These are phyloP conservation scores for Aspergillus clavatus DNA, from an alignment of 2,329 filamentous ascomycete genomes.

Conservation along the genomic window DNA sequence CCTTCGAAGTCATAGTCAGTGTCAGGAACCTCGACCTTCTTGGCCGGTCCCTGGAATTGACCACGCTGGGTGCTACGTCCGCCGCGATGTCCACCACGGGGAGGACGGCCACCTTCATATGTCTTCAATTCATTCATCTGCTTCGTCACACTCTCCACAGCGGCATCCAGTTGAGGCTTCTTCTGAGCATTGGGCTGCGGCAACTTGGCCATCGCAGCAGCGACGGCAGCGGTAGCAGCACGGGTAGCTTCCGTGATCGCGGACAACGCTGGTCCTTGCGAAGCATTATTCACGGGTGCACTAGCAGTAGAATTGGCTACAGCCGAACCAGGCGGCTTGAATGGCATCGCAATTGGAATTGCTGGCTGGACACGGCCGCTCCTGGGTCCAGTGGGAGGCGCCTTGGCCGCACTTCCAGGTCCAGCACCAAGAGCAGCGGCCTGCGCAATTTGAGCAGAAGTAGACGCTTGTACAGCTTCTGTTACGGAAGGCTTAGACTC, in stretches of 20 bases:
- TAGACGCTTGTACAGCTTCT: constrained; percentile 31
- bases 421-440: constrained; percentile 14
- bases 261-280: constrained; percentile 29
- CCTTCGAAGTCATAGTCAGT: constrained; percentile 89
- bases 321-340: constrained; percentile 30
- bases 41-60: constrained; percentile 42
- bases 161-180: constrained; percentile 30
- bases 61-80: constrained; percentile 44
- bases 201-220: constrained; percentile 49
- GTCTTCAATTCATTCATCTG: constrained; percentile 45
- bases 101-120: constrained; percentile 33
- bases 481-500: constrained; percentile 37
- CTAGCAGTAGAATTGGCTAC: constrained; percentile 26
- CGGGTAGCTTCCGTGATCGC: constrained; percentile 45
- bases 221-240: constrained; percentile 48
- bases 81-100: constrained; percentile 42
- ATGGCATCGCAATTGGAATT: constrained; percentile 40
- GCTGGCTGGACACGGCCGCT: constrained; percentile 43
- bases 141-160: constrained; percentile 42
- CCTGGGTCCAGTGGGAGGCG: constrained; percentile 32
- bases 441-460: constrained; percentile 19
- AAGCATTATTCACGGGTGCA: constrained; percentile 20
- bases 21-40: constrained; percentile 81
- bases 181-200: constrained; percentile 36
- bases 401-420: constrained; percentile 17